A percentile compares a stretch with the other conserved stretches of the same genome.
phyloP scores from a whole-genome alignment of 2,329 filamentous ascomycete species.

The Teratosphaeria zuluensis region DNA sequence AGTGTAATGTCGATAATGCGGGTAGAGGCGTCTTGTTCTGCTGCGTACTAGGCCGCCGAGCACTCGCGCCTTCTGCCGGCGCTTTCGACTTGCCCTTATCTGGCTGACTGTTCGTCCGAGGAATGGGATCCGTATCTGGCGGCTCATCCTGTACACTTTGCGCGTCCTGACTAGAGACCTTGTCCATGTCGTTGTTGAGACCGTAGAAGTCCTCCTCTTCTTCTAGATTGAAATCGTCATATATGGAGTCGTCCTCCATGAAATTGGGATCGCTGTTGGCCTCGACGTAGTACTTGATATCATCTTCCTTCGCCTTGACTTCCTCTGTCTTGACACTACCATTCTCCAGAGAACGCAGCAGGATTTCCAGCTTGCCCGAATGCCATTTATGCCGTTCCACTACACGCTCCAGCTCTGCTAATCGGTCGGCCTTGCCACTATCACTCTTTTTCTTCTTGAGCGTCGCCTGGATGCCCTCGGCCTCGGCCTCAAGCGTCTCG shows the following conservation, averaged over 20 bases:
- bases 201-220: constrained; percentile 87
- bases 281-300: constrained; percentile 89
- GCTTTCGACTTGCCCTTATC: constrained; percentile 38
- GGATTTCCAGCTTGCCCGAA: constrained; percentile 80
- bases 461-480: constrained; percentile 73
- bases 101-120: constrained; percentile 38
- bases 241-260: constrained; percentile 87
- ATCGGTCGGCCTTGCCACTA: constrained; percentile 69
- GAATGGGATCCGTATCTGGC: constrained; percentile 43
- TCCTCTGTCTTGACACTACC: constrained; percentile 79
- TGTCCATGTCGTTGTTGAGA: constrained; percentile 69
- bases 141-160: constrained; percentile 84
- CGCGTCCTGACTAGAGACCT: constrained; percentile 86
- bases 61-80: constrained; percentile 48
- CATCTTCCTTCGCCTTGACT: constrained; percentile 80
- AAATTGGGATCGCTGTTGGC: constrained; percentile 84
- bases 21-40: constrained; percentile 91
- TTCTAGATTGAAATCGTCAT: constrained; percentile 85
- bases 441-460: constrained; percentile 88
- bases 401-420: constrained; percentile 72
- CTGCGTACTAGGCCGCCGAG: constrained; percentile 70
- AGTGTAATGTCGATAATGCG: constrained; percentile 82
- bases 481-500: constrained; percentile 82
- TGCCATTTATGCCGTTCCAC: constrained; percentile 97
- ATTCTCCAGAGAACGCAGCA: constrained; percentile 84